Percentiles rank a stretch among this genome's conserved stretches.
Evolutionary conservation across 768 basidiomycete species (phyloP).

Genomic region (Suillus ampliporus): DNA sequence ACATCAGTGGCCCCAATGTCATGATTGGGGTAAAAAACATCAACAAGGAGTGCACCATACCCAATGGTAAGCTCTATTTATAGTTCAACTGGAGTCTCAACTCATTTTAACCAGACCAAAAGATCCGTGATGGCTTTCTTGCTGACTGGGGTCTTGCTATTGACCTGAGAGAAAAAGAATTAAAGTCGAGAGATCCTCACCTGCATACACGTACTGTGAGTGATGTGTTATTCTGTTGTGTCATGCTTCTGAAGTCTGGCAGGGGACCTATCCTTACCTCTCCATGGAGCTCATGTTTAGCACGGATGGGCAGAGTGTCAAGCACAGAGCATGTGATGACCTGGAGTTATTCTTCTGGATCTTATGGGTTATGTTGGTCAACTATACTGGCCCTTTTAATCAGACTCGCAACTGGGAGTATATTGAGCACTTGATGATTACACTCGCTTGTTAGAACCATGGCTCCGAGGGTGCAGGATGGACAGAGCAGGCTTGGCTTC

Average conservation of each 20-base stretch:
- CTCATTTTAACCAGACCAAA: not conserved
- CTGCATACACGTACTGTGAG: not conserved
- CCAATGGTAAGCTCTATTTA: not conserved
- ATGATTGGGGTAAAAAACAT: not conserved
- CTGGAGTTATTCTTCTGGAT: slow-evolving; percentile 6
- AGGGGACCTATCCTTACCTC: not conserved
- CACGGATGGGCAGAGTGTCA: not conserved
- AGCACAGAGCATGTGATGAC: not conserved
- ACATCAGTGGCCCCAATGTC: not conserved
- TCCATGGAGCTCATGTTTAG: not conserved
- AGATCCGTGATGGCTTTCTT: not conserved
- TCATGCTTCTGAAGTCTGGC: not conserved
- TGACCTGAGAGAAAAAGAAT: not conserved
- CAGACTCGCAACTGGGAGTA: not conserved
- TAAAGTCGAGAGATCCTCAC: not conserved
- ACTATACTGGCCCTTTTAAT: not conserved
- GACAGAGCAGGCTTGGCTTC: too few species aligned
- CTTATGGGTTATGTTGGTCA: not conserved
- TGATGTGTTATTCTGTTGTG: not conserved
- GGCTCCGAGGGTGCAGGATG: too few species aligned
- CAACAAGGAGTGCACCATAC: not conserved
- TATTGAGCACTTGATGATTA: not conserved
- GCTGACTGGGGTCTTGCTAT: not conserved
- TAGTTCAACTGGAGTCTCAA: not conserved
- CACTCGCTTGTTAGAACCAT: too few species aligned